Conservation (phyloP, 2,329 filamentous ascomycete species). For the Zarea fungicola region DNA sequence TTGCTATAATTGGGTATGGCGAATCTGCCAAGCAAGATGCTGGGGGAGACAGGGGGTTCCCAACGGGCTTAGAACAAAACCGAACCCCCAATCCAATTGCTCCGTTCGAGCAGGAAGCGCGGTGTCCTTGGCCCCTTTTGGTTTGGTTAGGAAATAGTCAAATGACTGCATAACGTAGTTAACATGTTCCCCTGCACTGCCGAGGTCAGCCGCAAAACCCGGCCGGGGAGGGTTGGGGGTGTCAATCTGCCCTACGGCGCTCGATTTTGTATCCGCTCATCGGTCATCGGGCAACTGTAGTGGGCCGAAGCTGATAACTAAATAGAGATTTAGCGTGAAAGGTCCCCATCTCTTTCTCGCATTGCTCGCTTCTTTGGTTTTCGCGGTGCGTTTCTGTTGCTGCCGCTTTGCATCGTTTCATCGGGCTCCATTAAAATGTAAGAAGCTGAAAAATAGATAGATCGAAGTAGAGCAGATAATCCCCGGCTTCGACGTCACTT, state of each 20-base stretch:
- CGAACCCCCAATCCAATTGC: not conserved
- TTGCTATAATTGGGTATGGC: too few relatives aligned
- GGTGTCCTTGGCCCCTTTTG: slow-evolving; percentile 4
- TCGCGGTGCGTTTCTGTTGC: not conserved
- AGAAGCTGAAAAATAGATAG: slow-evolving; percentile 6
- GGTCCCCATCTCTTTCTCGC: not conserved
- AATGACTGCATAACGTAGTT: not conserved
- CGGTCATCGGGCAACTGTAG: not conserved
- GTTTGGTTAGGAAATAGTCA: not conserved
- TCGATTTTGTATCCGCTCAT: not conserved
- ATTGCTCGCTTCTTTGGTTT: not conserved
- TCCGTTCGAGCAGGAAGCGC: not conserved
- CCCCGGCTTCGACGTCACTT: not conserved
- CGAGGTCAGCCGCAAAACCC: slow-evolving; percentile 3
- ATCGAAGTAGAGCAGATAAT: not conserved
- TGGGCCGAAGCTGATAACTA: not conserved
- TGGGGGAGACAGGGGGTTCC: not conserved
- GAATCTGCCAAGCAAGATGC: too few relatives aligned
- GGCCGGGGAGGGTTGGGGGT: not conserved
- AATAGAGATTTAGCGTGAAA: not conserved
- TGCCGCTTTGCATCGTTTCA: too few relatives aligned
- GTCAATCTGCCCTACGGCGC: not conserved
- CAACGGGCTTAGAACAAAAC: too few relatives aligned
- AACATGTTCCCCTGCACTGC: not conserved
- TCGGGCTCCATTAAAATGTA: slow-evolving; percentile 1